Base-by-base conservation (phyloP, 108 stramenopile genomes). In the Nitzschia sp. region DNA sequence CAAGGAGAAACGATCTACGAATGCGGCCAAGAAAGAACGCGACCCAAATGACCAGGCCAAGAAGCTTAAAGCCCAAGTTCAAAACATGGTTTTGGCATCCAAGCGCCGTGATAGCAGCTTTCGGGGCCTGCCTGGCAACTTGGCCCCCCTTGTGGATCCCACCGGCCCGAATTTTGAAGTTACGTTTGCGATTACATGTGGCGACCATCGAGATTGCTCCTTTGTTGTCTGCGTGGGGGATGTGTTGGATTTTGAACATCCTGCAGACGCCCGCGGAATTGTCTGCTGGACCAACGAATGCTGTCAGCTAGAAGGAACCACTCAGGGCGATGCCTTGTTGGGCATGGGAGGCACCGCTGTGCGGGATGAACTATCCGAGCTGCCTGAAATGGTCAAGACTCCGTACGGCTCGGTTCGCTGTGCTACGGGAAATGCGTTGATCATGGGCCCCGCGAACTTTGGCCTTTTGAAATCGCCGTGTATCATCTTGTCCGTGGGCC, bases 241-340 rank as follows among this genome's bases (percentile, higher is more conserved):
- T 3, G 35, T 56, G 26, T 36, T n/a, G n/a, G 59, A 68, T 25
- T 68, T 63, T 46, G 29, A 55, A 1, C 32, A 67, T 53, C 31
- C 53, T 27, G 28, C 53, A 23, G 17, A 24, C 29, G 35, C 68
- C 2, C 70, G 25, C 15, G 76, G 76, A 9, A 70, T 77, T 54
- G 69, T 77, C 2, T 46, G 55, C 46, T 77, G 76, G 76, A 57
- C 76, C 27, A 77, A 77, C 30, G 76, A 77, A 58, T 29, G 48
- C 29, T 77, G 76, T 53, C 42, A 48, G 3, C 46, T 77, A 46
- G 46, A 46, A n/a, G 64, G 31, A 24, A 42, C 33, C 27, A 3
- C 38, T 2, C 2, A 42, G 0, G 66, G 66, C 0, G 54, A 57
- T 21, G 17, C 25, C 30, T 23, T 69, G n/a, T 35, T 70, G 30